Conservation (phyloP, 345 rosid genomes). For the Adansonia digitata region DNA sequence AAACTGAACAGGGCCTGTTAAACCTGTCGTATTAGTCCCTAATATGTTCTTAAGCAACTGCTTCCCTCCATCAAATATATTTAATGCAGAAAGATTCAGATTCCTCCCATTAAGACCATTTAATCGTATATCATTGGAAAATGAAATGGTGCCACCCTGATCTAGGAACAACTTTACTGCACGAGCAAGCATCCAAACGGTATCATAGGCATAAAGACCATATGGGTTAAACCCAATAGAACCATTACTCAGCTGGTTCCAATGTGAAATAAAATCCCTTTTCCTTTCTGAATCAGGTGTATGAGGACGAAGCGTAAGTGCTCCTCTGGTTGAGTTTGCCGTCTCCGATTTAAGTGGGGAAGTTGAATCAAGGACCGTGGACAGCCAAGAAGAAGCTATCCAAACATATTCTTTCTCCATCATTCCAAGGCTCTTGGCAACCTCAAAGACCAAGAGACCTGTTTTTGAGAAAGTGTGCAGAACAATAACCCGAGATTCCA, state of each 20-base stretch:
- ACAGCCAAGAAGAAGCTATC: constrained; percentile 81
- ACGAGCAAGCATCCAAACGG: constrained; percentile 83
- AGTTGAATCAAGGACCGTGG: constrained; percentile 65
- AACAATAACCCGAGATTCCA: constrained; percentile 78
- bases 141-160: constrained; percentile 62
- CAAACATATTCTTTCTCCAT: constrained; percentile 74
- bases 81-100: constrained; percentile 66
- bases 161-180: constrained; percentile 64
- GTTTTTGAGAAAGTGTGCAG: constrained; percentile 48
- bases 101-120: constrained; percentile 39
- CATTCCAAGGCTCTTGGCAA: constrained; percentile 79
- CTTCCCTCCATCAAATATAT: constrained; percentile 66
- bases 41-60: constrained; percentile 48
- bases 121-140: constrained; percentile 56
- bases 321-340: constrained; percentile 48
- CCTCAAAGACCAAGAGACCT: constrained; percentile 57
- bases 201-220: constrained; percentile 81
- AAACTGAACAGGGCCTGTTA: constrained; percentile 63
- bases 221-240: constrained; percentile 66
- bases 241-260: constrained; percentile 69
- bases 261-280: constrained; percentile 50
- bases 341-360: constrained; percentile 26
- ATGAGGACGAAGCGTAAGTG: constrained; percentile 65
- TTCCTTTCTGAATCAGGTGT: constrained; percentile 58
- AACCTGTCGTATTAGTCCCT: constrained; percentile 65